Evolutionary conservation across 129 eudicot genomes (phyloP), one percentile per base, ranked within the genome.

Genomic region (Lactuca sativa): DNA sequence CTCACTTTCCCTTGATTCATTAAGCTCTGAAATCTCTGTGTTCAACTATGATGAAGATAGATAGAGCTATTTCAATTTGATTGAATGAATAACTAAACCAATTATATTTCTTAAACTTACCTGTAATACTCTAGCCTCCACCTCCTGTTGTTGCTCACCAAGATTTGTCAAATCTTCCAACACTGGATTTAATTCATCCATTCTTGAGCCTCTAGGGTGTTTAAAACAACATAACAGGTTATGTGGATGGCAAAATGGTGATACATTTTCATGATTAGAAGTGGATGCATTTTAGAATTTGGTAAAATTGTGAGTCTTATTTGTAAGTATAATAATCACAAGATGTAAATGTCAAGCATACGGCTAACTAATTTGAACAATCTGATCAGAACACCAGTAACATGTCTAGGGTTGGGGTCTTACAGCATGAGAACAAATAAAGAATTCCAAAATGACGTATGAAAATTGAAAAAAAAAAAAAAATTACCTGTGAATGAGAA

Each of bases 1-100:
- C 81, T 93, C 95, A 64, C 73, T 80, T 69, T 89, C 98, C 71
- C 86, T 81, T 61, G 79, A 74, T 66, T 89, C 85, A 25, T 89
- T 81, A 21, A 60, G 25, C 75, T 82, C 88, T 68, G 86, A 77
- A 71, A 86, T 81, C 70, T 86, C 96, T 54, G 74, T 72, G 37
- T 81, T 78, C 71, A 83, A 68, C 98, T 89, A 81, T 52, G 72
- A 70, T 33, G 65, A 41, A 53, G 31, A 69, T 51, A 10, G 17
- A 60, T 14, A 59, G 5, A 60, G 9, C 57, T 37, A 55, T 31
- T 15, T 62, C 31, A 69, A 54, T 59, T 61, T 11, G 38, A 17
- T 11, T 13, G 16, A 40, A 68, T n/a, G 62, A 56, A 49, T 33
- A 41, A 71, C 30, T 25, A 25, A 25, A 25, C n/a, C 61, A 64